These are phyloP conservation scores for Solanum commersonii DNA, from an alignment of 257 asterid genomes.

Conservation along the genomic window DNA sequence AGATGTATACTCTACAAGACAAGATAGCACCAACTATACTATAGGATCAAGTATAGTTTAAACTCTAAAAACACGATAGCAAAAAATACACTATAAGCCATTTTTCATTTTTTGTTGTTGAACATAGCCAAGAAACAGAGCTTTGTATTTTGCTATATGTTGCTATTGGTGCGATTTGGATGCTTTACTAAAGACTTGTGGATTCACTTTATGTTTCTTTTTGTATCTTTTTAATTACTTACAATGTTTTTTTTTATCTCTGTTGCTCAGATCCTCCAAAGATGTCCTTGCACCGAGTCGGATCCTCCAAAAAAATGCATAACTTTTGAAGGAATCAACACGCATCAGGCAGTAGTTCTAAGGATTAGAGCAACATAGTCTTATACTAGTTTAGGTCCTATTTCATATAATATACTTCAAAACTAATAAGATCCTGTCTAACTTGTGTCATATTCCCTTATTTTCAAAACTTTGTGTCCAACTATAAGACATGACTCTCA, in stretches of 20 bases:
- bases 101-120: too few species aligned
- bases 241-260: neutral
- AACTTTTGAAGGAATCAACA: neutral
- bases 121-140: too few species aligned
- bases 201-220: neutral
- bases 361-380: too few species aligned
- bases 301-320: neutral
- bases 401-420: neutral
- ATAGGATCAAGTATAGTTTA: too few species aligned
- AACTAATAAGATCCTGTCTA: neutral
- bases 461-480: neutral
- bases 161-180: neutral
- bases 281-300: neutral
- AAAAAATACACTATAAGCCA: too few species aligned
- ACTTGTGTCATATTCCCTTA: neutral
- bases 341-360: neutral
- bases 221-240: neutral
- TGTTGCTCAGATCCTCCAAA: neutral
- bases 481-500: neutral
- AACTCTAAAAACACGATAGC: too few species aligned
- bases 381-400: too few species aligned
- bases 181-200: neutral
- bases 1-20: too few species aligned
- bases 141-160: neutral
- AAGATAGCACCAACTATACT: too few species aligned